phyloP scores from a whole-genome alignment of 441 rosid genomes.

The Populus tomentosa region DNA sequence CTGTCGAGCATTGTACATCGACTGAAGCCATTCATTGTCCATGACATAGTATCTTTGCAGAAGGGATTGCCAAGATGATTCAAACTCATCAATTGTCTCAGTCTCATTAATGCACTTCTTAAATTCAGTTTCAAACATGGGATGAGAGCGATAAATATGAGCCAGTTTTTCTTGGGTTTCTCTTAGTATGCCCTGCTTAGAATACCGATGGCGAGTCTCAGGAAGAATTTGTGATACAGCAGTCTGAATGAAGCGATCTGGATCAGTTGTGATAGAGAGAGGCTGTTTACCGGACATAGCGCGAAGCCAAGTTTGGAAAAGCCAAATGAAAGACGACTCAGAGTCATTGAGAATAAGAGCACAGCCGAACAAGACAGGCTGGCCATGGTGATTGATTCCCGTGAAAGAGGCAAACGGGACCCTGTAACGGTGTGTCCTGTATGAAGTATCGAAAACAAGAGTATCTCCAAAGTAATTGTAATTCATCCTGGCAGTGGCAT shows the following conservation, averaged over 20 bases:
- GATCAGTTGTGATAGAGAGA: slow-evolving; percentile 62
- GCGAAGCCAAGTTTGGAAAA: slow-evolving; percentile 63
- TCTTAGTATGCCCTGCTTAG: slow-evolving; percentile 43
- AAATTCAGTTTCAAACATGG: slow-evolving; percentile 59
- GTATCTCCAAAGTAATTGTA: slow-evolving; percentile 62
- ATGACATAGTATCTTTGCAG: slow-evolving; percentile 47
- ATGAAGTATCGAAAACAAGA: slow-evolving; percentile 46
- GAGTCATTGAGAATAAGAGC: slow-evolving; percentile 64
- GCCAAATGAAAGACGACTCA: slow-evolving; percentile 58
- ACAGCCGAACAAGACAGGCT: slow-evolving; percentile 66
- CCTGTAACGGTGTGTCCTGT: slow-evolving; percentile 36
- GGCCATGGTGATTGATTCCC: slow-evolving; percentile 72
- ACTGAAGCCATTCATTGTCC: slow-evolving; percentile 68
- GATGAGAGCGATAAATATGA: slow-evolving; percentile 50
- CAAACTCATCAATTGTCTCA: slow-evolving; percentile 57
- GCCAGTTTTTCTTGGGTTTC: slow-evolving; percentile 64
- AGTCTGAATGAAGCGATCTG: slow-evolving; percentile 46
- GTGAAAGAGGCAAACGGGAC: slow-evolving; percentile 71
- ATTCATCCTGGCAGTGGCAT: slow-evolving; percentile 50
- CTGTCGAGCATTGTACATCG: slow-evolving; percentile 50
- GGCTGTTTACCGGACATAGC: slow-evolving; percentile 58
- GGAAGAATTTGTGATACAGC: slow-evolving; percentile 57
- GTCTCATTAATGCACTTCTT: slow-evolving; percentile 48
- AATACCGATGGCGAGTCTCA: slow-evolving; percentile 57
- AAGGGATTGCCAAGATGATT: slow-evolving; percentile 57